A percentile compares a stretch with the other conserved stretches of the same genome.
phyloP scores from a whole-genome alignment of 2,329 filamentous ascomycete genomes.

The Beauveria rudraprayagi region DNA sequence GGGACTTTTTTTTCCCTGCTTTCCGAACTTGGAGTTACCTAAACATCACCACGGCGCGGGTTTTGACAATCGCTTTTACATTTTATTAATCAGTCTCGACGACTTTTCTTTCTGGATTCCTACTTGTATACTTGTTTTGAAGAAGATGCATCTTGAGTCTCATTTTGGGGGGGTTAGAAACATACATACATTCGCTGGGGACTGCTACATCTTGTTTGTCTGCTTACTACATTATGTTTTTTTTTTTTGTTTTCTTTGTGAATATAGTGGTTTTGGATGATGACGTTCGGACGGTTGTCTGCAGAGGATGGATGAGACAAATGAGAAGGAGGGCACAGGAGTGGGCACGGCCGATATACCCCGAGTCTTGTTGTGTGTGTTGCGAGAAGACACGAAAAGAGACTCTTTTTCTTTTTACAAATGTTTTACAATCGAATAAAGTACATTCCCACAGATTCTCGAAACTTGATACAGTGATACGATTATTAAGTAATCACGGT shows the following conservation, averaged over 20 bases:
- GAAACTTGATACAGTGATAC: constrained; percentile 9
- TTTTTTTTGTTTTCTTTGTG: not conserved
- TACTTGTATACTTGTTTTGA: not conserved
- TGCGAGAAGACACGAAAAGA: not conserved
- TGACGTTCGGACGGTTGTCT: not conserved
- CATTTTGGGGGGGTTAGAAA: too few species aligned
- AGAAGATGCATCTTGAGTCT: too few species aligned
- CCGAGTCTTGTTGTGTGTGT: not conserved
- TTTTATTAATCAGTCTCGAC: not conserved
- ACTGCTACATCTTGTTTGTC: not conserved
- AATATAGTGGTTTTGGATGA: not conserved
- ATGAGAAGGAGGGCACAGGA: too few species aligned
- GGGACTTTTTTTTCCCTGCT: not conserved
- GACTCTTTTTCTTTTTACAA: not conserved
- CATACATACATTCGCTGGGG: not conserved
- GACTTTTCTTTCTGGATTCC: not conserved
- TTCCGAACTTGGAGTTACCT: not conserved
- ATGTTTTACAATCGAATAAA: not conserved
- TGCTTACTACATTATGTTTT: not conserved
- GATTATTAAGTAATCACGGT: too few species aligned
- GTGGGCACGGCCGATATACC: not conserved
- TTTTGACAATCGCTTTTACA: not conserved
- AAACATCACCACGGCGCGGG: not conserved
- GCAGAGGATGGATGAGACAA: too few species aligned
- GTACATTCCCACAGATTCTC: not conserved